Conservation (phyloP, 1,139 yeast genomes). For the Candida tunisiensis region DNA sequence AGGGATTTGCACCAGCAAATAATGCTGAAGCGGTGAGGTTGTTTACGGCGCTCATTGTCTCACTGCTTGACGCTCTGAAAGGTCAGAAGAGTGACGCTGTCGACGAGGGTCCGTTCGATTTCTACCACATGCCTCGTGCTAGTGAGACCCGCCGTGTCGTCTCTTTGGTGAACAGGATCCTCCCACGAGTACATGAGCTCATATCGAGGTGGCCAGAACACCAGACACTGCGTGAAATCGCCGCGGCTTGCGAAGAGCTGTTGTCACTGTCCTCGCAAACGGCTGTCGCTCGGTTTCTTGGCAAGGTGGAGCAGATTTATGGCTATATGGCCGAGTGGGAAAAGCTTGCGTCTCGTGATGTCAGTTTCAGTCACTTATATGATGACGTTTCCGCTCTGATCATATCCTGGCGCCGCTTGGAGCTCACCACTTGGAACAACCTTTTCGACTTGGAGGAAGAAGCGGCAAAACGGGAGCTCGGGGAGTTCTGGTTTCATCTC, state of each 20-base stretch:
- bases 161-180: constrained; percentile 30
- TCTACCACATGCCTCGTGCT: constrained; percentile 51
- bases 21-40: background rate
- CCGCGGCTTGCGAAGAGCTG: constrained; percentile 52
- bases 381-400: constrained; percentile 49
- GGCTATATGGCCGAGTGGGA: constrained; percentile 85
- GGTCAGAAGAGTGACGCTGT: background rate
- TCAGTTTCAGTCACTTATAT: constrained; percentile 39
- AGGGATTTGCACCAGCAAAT: background rate
- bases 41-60: background rate
- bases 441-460: constrained; percentile 54
- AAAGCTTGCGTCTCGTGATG: constrained; percentile 71
- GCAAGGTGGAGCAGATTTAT: constrained; percentile 75
- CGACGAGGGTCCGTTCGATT: constrained; percentile 25
- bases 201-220: constrained; percentile 86
- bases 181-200: constrained; percentile 30
- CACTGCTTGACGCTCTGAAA: background rate
- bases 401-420: constrained; percentile 82
- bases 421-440: constrained; percentile 71
- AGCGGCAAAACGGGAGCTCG: constrained; percentile 32
- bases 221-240: constrained; percentile 62
- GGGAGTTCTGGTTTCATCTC: constrained; percentile 85
- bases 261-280: constrained; percentile 42
- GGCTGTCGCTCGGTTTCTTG: constrained; percentile 64
- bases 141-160: constrained; percentile 48